Conservation (phyloP, 2,329 filamentous ascomycete genomes). For the Aspergillus melleus region DNA sequence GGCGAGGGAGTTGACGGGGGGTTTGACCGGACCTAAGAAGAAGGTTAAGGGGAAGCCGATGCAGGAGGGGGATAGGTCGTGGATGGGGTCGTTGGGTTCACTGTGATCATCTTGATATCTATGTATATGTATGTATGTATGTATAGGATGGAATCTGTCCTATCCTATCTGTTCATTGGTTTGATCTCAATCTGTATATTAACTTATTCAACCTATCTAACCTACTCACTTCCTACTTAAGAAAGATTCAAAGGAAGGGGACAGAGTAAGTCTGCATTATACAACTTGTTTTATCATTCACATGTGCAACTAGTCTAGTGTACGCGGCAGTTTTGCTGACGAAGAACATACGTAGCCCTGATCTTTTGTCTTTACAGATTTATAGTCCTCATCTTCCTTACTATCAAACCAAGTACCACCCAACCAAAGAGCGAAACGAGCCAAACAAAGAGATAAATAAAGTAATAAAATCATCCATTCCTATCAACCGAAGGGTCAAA, state of each 20-base stretch:
- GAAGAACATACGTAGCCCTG: too few species aligned
- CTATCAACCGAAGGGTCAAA: constrained; percentile 10
- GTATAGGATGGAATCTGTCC: neutral
- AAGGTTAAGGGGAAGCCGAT: neutral
- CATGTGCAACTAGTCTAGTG: too few species aligned
- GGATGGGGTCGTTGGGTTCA: constrained; percentile 38
- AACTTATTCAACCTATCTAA: neutral
- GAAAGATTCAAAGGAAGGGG: too few species aligned
- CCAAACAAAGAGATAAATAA: neutral
- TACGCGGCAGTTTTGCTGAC: too few species aligned
- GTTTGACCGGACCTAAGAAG: constrained; percentile 10
- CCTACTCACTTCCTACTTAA: too few species aligned
- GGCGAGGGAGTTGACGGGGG: constrained; percentile 35
- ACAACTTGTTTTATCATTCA: too few species aligned
- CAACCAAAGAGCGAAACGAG: too few species aligned
- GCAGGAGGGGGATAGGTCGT: constrained; percentile 24
- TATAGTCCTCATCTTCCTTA: too few species aligned
- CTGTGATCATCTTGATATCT: too few species aligned
- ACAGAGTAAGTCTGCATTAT: neutral
- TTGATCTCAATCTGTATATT: neutral
- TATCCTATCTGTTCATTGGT: neutral
- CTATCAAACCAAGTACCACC: too few species aligned
- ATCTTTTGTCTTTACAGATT: too few species aligned
- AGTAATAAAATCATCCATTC: constrained; percentile 16
- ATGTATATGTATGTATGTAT: too few species aligned